phyloP scores from a whole-genome alignment of 1,284 basidiomycete species.

The Ganoderma lucidum region DNA sequence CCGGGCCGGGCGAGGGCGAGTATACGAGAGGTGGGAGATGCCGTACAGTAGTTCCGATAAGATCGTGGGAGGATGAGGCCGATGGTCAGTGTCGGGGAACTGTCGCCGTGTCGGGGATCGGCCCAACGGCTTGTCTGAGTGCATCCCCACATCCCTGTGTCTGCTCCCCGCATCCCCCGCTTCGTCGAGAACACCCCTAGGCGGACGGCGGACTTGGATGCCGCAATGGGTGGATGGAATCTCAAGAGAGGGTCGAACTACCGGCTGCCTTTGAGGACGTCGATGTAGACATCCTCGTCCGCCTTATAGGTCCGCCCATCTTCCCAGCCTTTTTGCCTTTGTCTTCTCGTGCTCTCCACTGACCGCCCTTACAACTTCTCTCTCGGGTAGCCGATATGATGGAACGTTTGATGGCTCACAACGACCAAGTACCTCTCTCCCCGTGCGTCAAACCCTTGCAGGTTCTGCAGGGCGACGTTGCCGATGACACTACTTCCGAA shows the following conservation, averaged over 20 bases:
- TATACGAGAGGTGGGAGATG: no score
- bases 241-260: constrained; percentile 75
- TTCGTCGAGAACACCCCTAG: constrained; percentile 31
- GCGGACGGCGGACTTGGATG: constrained; percentile 41
- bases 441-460: constrained; percentile 60
- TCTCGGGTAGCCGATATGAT: constrained; percentile 85
- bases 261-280: constrained; percentile 80
- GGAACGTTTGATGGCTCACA: constrained; percentile 89
- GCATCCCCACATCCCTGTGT: constrained; percentile 2
- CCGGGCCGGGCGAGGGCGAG: background rate
- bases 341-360: constrained; percentile 13
- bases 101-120: background rate
- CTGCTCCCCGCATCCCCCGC: constrained; percentile 22
- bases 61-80: background rate
- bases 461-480: constrained; percentile 32
- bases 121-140: background rate
- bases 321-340: constrained; percentile 13
- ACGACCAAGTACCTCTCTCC: constrained; percentile 89
- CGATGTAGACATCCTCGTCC: constrained; percentile 81
- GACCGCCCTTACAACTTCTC: constrained; percentile 18
- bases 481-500: constrained; percentile 29
- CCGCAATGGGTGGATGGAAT: constrained; percentile 84
- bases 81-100: background rate
- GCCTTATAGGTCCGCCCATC: constrained; percentile 78
- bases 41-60: background rate